Evolutionary conservation across 2,329 filamentous ascomycete genomes (phyloP).

Genomic region (Chaetomiaceae sp.): DNA sequence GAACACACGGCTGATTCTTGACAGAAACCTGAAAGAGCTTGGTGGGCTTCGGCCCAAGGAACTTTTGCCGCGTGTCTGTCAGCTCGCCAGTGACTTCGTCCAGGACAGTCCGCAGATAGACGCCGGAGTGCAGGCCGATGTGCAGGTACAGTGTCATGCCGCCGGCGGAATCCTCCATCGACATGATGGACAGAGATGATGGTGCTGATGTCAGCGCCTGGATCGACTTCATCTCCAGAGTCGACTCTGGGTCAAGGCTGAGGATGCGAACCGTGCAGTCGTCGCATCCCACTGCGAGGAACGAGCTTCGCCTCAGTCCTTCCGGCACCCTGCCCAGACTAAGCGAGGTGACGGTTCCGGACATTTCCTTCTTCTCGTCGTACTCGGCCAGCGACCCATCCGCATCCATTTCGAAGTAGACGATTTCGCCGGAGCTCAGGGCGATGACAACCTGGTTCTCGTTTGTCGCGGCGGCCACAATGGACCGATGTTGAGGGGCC

Average conservation of each 20-base stretch:
- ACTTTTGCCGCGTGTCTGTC: constrained; percentile 90
- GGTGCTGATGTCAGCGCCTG: constrained; percentile 89
- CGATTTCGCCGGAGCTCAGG: constrained; percentile 90
- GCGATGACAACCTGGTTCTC: constrained; percentile 89
- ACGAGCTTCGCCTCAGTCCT: constrained; percentile 82
- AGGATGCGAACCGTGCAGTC: constrained; percentile 93
- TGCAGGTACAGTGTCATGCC: constrained; percentile 89
- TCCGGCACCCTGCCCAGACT: constrained; percentile 90
- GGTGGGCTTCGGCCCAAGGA: constrained; percentile 85
- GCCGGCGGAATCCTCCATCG: constrained; percentile 91
- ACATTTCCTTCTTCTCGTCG: constrained; percentile 92
- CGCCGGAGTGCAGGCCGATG: constrained; percentile 90
- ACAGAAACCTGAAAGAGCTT: constrained; percentile 90
- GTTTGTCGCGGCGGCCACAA: constrained; percentile 91
- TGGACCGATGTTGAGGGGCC: constrained; percentile 87
- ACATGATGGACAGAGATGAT: constrained; percentile 83
- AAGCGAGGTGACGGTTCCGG: constrained; percentile 90
- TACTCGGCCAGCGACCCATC: constrained; percentile 91
- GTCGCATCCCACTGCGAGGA: constrained; percentile 92
- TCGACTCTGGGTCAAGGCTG: constrained; percentile 84
- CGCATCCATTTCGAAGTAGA: constrained; percentile 95
- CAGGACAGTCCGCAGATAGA: constrained; percentile 90
- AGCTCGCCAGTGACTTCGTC: constrained; percentile 95
- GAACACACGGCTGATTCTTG: constrained; percentile 75
- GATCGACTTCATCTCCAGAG: constrained; percentile 88